Percentiles rank a stretch among this genome's conserved stretches.
phyloP scores from a whole-genome alignment of 2,329 filamentous ascomycete species.

The Alternaria panax region DNA sequence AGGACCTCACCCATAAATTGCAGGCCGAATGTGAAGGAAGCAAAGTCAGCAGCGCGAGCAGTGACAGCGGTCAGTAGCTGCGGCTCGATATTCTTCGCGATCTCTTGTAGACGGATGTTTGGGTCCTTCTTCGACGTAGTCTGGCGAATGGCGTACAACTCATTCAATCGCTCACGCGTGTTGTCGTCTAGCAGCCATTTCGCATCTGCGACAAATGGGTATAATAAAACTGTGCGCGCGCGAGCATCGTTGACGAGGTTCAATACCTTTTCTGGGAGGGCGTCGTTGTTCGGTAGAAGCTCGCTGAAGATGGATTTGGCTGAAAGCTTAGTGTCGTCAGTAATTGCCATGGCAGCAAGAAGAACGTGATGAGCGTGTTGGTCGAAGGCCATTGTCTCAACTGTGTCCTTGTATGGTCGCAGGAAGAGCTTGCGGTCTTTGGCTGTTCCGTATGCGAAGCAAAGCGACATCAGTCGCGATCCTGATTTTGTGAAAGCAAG shows the following conservation, averaged over 20 bases:
- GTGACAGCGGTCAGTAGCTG: conserved; percentile 77
- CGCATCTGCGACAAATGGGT: conserved; percentile 73
- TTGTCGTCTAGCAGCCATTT: conserved; percentile 68
- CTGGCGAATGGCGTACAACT: conserved; percentile 79
- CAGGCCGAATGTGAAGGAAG: conserved; percentile 80
- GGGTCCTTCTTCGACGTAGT: conserved; percentile 93
- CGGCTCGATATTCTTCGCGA: conserved; percentile 76
- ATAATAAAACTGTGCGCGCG: conserved; percentile 73
- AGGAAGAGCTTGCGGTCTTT: conserved; percentile 93
- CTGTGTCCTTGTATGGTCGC: conserved; percentile 87
- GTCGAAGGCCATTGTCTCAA: conserved; percentile 85
- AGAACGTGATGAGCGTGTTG: conserved; percentile 79
- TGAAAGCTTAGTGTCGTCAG: conserved; percentile 91
- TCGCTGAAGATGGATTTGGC: conserved; percentile 88
- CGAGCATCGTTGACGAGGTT: conserved; percentile 70
- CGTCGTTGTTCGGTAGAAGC: conserved; percentile 66
- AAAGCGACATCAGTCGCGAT: conserved; percentile 78
- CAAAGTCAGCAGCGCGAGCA: conserved; percentile 71
- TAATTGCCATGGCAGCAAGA: conserved; percentile 84
- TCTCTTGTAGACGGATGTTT: conserved; percentile 74
- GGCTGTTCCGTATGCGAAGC: conserved; percentile 82
- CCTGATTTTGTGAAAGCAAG: conserved; percentile 94
- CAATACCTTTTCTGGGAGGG: conserved; percentile 68
- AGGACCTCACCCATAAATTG: conserved; percentile 86
- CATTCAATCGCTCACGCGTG: conserved; percentile 74